Percentiles rank a stretch among this genome's conserved stretches.
phyloP scores from a whole-genome alignment of 2,329 filamentous ascomycete species.

The Nigrospora osmanthi region DNA sequence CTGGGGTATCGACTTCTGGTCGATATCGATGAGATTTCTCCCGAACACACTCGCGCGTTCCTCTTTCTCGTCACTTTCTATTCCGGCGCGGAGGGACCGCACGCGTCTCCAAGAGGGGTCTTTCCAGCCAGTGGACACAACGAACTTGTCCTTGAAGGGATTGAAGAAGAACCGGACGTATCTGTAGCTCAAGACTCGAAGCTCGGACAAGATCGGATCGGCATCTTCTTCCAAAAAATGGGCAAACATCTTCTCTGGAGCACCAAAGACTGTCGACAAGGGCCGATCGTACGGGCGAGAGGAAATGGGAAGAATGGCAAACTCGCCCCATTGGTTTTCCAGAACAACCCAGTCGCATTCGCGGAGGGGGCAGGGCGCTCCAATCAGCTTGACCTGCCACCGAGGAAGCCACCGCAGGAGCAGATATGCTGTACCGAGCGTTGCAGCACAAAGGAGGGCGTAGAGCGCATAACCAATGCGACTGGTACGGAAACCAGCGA shows the following conservation, averaged over 20 bases:
- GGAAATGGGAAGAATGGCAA: slow-evolving; percentile 65
- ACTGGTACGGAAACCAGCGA: slow-evolving; percentile 85
- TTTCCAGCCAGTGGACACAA: slow-evolving; percentile 85
- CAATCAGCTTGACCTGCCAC: slow-evolving; percentile 74
- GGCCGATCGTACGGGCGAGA: slow-evolving; percentile 44
- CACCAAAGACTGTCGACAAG: slow-evolving; percentile 59
- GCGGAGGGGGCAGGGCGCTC: slow-evolving; percentile 58
- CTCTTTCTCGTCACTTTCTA: slow-evolving; percentile 83
- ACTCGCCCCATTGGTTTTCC: slow-evolving; percentile 96
- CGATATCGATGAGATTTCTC: slow-evolving; percentile 82
- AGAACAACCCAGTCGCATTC: slow-evolving; percentile 88
- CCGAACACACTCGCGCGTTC: slow-evolving; percentile 82
- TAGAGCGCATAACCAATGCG: slow-evolving; percentile 62
- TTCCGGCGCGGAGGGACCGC: slow-evolving; percentile 63
- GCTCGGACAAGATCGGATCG: slow-evolving; percentile 67
- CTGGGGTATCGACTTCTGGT: slow-evolving; percentile 77
- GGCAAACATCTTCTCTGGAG: slow-evolving; percentile 50
- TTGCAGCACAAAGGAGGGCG: slow-evolving; percentile 59
- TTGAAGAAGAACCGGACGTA: slow-evolving; percentile 93
- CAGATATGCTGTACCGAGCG: slow-evolving; percentile 73
- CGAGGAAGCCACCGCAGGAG: slow-evolving; percentile 83
- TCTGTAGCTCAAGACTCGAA: slow-evolving; percentile 81
- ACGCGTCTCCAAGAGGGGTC: slow-evolving; percentile 83
- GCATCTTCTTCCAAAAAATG: slow-evolving; percentile 57
- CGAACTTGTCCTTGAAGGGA: slow-evolving; percentile 79